Conservation (phyloP, 192 early-diverging fungal genomes). For the Backusella morwellensis region DNA sequence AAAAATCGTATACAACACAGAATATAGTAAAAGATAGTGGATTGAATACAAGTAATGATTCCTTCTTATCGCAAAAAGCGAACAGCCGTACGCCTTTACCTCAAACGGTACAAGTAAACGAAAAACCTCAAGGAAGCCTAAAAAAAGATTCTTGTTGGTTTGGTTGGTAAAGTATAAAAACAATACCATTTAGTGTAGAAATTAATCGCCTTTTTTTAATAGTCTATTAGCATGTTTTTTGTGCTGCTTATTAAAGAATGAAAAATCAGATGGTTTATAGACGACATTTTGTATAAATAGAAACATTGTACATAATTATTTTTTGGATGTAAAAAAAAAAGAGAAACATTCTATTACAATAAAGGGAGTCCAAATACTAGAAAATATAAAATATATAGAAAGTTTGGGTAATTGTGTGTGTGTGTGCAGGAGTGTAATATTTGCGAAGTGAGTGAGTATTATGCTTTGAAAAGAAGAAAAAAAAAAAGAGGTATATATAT, state of each 20-base stretch:
- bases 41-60: not conserved
- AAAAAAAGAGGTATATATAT: not conserved
- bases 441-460: not conserved
- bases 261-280: not conserved
- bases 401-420: not conserved
- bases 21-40: not conserved
- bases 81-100: not conserved
- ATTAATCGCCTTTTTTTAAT: not conserved
- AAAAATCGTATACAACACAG: not conserved
- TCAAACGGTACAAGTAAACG: not conserved
- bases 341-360: not conserved
- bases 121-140: not conserved
- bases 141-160: slow-evolving; percentile 6
- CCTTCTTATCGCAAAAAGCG: not conserved
- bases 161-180: slow-evolving; percentile 4
- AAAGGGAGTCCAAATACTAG: not conserved
- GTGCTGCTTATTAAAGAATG: slow-evolving; percentile 15
- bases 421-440: not conserved
- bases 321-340: not conserved
- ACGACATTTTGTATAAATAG: not conserved
- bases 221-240: slow-evolving; percentile 13
- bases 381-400: not conserved
- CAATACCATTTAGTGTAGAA: no score
- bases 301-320: not conserved
- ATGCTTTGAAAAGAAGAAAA: not conserved